A percentile compares a stretch with the other conserved stretches of the same genome.
Conservation (phyloP, 2,329 filamentous ascomycete species). For the Thelonectria discophora region DNA sequence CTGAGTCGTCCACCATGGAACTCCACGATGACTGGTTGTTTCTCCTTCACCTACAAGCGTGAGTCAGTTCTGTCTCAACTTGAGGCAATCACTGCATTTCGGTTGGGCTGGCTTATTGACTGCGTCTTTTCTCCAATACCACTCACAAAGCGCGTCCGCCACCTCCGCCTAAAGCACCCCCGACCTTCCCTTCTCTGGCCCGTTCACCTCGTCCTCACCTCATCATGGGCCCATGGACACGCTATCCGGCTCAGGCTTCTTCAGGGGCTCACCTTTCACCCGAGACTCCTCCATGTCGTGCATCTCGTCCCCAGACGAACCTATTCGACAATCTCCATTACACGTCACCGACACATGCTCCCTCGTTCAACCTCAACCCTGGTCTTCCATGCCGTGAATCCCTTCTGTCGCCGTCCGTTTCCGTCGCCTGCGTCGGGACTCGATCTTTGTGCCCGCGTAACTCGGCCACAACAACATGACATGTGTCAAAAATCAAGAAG, state of each 20-base stretch:
- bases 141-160: too few species aligned
- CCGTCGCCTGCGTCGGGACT: conserved; percentile 4
- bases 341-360: neutral
- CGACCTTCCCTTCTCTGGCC: neutral
- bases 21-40: too few species aligned
- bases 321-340: neutral
- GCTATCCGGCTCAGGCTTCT: neutral
- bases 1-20: neutral
- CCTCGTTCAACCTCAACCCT: neutral
- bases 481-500: neutral
- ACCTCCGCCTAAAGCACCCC: too few species aligned
- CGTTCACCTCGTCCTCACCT: neutral
- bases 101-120: too few species aligned
- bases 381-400: conserved; percentile 8
- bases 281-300: neutral
- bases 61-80: too few species aligned
- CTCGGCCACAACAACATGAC: neutral
- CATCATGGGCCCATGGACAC: conserved; percentile 6
- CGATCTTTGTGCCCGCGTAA: conserved; percentile 13
- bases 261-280: conserved; percentile 2
- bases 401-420: neutral
- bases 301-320: neutral
- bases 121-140: too few species aligned
- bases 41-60: neutral
- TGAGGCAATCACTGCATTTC: too few species aligned